Evolutionary conservation across 2,329 filamentous ascomycete species (phyloP), one percentile per base, ranked within the genome.

Genomic region (Ophiobolus disseminans): DNA sequence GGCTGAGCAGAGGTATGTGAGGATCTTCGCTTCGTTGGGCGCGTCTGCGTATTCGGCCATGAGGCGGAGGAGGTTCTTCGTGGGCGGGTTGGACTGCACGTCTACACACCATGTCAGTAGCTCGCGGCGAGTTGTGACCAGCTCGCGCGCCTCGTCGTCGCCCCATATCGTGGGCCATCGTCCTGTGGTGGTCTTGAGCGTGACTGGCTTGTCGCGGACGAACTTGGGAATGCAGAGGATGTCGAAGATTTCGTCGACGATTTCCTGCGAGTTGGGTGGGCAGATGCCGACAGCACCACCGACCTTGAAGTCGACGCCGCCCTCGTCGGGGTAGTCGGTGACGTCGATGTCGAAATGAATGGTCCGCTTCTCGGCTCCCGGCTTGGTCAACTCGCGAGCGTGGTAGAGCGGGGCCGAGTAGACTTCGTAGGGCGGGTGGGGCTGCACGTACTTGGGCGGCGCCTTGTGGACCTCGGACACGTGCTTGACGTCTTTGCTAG

Each of bases 91-190:
- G 11, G 91, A 96, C 73, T 97, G 91, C 54, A 97, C 85, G 71
- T 99, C 94, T 20, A 88, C 87, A 70, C 92, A 97, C 94, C 94
- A 99, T 8, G 89, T 96, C 45, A 99, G 79, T n/a, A 99, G 79
- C 70, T 96, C 93, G 40, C 93, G 84, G 38, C 93, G 86, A 0
- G 92, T 97, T 3, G 93, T 96, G 46, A 92, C 80, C n/a, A 99
- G 79, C 69, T 94, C 87, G 47, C 94, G 85, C 5, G 92, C 76
- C 73, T 89, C 76, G 16, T 97, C 93, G 2, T 96, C 90, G 32
- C 93, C 94, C 94, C 94, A 99, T 40, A 99, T 95, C 0, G 94
- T 99, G 3, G 94, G 94, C 93, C 93, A 99, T 40, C 94, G 84
- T 25, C 93, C 93, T 52, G 81, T 84, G 26, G 82, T 85, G 0